Base-by-base conservation (phyloP, 129 eudicot species). In the Pseudognaphalium luteoalbum region DNA sequence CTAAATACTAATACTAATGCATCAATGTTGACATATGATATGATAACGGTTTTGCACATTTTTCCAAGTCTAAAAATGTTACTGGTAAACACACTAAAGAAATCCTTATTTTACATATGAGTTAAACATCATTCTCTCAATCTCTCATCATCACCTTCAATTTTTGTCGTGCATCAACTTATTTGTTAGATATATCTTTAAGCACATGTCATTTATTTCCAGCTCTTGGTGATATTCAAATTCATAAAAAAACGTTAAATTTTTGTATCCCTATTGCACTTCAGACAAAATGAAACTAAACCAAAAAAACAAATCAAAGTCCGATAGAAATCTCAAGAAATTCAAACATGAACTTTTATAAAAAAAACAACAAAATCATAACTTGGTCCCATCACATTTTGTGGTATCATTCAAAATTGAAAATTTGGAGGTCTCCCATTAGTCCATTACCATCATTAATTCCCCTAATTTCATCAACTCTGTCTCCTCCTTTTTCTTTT, bases 391-490 rank as follows among this genome's bases (percentile, higher is more conserved):
- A 67, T 37, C 16, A 19, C 32, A 39, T 67, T 32, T 32, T 68
- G 42, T 22, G 34, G 34, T 30, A 41, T 72, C 66, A 30, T 72
- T 59, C 66, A 72, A 72, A 47, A 30, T 72, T 59, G 52, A 72
- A 72, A 47, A 4, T 56, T 32, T 32, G 44, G 32, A 73, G 70
- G 84, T 47, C 80, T 81, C 80, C 77, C 70, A 60, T 70, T n/a
- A n/a, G 75, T 76, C 77, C 70, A 60, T 70, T 44, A 64, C 41
- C 47, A 76, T 80, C 73, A 84, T 52, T 25, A 21, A 84, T 52
- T 66, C 64, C 88, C 82, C 76, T 33, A 77, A 71, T 80, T 84
- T 80, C 82, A 80, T 80, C 84, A 71, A 58, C 73, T 58, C n/a
- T 80, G 83, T 79, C 77, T 60, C 78, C 80, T 66, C n/a, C 33